These are phyloP conservation scores for Ambrosiella beaveri DNA, from an alignment of 2,329 filamentous ascomycete species.

Conservation along the genomic window DNA sequence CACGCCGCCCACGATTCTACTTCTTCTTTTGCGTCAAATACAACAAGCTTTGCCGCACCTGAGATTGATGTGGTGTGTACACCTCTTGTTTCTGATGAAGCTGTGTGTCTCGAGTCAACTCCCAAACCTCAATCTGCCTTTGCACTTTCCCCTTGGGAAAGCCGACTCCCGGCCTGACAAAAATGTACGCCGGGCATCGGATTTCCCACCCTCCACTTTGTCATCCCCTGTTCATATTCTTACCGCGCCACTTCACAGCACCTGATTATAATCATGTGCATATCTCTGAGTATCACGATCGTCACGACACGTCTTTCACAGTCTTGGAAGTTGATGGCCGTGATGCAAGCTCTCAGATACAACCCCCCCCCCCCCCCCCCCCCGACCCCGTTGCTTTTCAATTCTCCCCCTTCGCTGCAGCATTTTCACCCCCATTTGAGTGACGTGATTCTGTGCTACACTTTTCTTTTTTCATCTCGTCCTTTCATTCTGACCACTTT, in stretches of 20 bases:
- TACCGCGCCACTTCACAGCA: not conserved
- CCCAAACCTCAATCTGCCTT: not conserved
- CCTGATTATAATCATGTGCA: not conserved
- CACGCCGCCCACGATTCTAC: slow-evolving; percentile 5
- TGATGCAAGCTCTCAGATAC: not conserved
- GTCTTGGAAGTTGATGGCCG: not conserved
- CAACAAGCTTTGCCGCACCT: slow-evolving; percentile 7
- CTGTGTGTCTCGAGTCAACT: not conserved
- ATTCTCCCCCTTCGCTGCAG: not conserved
- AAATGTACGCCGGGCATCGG: not conserved
- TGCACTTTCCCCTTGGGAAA: not conserved
- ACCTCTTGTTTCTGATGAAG: slow-evolving; percentile 2
- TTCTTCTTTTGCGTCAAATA: slow-evolving; percentile 5
- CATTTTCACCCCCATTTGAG: not conserved
- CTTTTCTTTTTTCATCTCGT: not conserved
- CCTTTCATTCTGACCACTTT: not conserved
- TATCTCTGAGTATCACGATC: not conserved
- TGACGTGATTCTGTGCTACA: not conserved
- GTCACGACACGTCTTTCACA: not conserved
- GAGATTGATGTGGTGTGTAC: slow-evolving; percentile 11
- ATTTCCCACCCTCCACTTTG: not conserved
- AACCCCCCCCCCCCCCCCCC: not conserved
- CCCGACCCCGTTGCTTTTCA: not conserved
- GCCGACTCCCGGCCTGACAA: not conserved
- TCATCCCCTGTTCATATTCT: not conserved